Evolutionary conservation across 2,329 filamentous ascomycete genomes (phyloP), one percentile per base, ranked within the genome.

Genomic region (Juglanconis sp.): DNA sequence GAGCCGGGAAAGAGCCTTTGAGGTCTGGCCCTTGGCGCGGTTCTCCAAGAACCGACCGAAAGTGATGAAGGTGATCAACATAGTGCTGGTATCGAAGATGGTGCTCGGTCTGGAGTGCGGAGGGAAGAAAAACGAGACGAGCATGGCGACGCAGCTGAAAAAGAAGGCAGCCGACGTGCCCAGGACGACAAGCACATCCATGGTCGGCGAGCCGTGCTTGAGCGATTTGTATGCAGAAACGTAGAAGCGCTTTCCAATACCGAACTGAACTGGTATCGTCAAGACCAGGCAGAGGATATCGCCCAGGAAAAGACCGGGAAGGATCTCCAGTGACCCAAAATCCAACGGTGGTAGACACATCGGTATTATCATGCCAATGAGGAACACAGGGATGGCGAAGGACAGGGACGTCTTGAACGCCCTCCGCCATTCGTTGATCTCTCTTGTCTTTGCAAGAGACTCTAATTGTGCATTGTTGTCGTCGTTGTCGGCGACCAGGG

Each of bases 391-490:
- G 7, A 98, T 76, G 3, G 93, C 92, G 71, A 98, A 98, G 3
- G 82, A 80, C 3, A 91, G 69, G 0, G 92, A 96, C 7, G 89
- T 81, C 64, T 83, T 81, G 74, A 98, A 96, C 0, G 92, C 91
- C 35, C 81, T 84, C 63, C 85, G 87, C 95, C 95, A 99, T 74
- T 96, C 92, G 65, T 89, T 90, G 64, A 99, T 96, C 74, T 99
- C 95, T 67, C 91, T 91, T 0, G 95, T 98, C 77, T 99, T 99
- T 8, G 95, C 90, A 2, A 99, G 82, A 1, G 95, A 98, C 73
- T 98, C 92, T 2, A 99, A 83, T 72, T 99, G 95, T 1, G 95
- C 94, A 70, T 96, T 96, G 73, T 96, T 98, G 76, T 99, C 95
- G 68, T 98, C 92, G 56, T 87, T 89, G 66, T 98, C 94, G 1